phyloP scores from a whole-genome alignment of 129 eudicot genomes.

The Tagetes patula region DNA sequence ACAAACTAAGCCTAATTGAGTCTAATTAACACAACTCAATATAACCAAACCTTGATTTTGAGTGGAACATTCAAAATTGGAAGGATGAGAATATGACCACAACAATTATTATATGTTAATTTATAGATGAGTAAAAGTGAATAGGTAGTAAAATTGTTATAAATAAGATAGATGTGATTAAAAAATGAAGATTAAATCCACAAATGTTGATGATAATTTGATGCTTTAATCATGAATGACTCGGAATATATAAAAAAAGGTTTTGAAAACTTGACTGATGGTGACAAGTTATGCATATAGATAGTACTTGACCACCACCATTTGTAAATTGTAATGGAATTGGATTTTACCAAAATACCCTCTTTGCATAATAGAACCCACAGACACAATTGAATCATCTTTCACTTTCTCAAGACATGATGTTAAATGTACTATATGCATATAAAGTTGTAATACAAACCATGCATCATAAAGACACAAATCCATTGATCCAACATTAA shows the following conservation, averaged over 20 bases:
- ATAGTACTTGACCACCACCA: slow-evolving; percentile 22
- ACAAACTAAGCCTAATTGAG: no score
- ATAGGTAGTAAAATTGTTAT: not conserved
- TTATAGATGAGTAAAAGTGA: not conserved
- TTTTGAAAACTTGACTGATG: slow-evolving; percentile 20
- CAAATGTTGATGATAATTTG: slow-evolving; percentile 19
- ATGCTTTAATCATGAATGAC: slow-evolving; percentile 15
- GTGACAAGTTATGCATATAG: slow-evolving; percentile 20
- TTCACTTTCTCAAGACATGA: slow-evolving; percentile 15
- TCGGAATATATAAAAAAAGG: not conserved
- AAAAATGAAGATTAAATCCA: slow-evolving; percentile 7
- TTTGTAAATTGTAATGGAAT: not conserved
- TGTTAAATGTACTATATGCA: slow-evolving; percentile 24
- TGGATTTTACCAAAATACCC: slow-evolving; percentile 12
- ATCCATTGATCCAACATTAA: slow-evolving; percentile 24
- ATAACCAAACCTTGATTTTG: no score
- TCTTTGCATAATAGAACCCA: slow-evolving; percentile 8
- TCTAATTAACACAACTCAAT: no score
- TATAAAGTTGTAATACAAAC: slow-evolving; percentile 18
- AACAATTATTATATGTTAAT: not conserved
- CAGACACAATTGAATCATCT: slow-evolving; percentile 15
- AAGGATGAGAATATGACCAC: not conserved
- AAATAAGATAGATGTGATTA: not conserved
- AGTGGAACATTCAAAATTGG: not conserved
- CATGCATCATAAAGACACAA: slow-evolving; percentile 28